Evolutionary conservation across 768 basidiomycete genomes (phyloP).

Genomic region (Russula dissimulans): DNA sequence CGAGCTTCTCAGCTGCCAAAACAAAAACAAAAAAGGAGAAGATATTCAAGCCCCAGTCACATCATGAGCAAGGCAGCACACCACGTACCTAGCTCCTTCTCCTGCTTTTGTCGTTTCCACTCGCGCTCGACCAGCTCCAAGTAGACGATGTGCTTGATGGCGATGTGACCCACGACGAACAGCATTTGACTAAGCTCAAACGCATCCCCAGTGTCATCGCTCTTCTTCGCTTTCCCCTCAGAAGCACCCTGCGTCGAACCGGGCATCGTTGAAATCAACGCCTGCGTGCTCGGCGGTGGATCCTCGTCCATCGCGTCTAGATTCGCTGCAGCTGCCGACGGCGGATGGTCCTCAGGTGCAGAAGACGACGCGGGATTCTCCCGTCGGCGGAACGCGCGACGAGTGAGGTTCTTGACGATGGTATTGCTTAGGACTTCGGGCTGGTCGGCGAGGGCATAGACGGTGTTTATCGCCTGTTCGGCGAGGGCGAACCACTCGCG

Average conservation of each 20-base stretch:
- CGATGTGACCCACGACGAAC: conserved; percentile 92
- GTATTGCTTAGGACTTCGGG: conserved; percentile 77
- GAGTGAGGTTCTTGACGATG: conserved; percentile 76
- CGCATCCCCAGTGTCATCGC: conserved; percentile 61
- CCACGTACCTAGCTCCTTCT: conserved; percentile 61
- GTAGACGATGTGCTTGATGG: conserved; percentile 96
- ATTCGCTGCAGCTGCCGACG: conserved; percentile 26
- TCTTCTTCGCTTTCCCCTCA: neutral
- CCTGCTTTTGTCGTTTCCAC: conserved; percentile 94
- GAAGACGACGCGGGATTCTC: conserved; percentile 21
- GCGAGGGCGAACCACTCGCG: conserved; percentile 97
- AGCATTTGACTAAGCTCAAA: conserved; percentile 90
- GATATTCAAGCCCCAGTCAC: neutral
- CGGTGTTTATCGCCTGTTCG: conserved; percentile 93
- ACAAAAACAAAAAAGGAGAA: neutral
- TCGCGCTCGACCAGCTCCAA: conserved; percentile 93
- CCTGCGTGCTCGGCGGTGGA: conserved; percentile 24
- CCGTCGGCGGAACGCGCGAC: conserved; percentile 45
- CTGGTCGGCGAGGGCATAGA: conserved; percentile 89
- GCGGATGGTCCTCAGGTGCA: conserved; percentile 18
- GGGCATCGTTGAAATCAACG: conserved; percentile 10
- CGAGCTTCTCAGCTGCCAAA: conserved; percentile 50
- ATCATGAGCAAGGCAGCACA: neutral
- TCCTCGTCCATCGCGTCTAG: conserved; percentile 52
- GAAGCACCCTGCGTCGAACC: conserved; percentile 6